Conservation (phyloP, 176 grass and related monocot species). For the Eragrostis curvula region DNA sequence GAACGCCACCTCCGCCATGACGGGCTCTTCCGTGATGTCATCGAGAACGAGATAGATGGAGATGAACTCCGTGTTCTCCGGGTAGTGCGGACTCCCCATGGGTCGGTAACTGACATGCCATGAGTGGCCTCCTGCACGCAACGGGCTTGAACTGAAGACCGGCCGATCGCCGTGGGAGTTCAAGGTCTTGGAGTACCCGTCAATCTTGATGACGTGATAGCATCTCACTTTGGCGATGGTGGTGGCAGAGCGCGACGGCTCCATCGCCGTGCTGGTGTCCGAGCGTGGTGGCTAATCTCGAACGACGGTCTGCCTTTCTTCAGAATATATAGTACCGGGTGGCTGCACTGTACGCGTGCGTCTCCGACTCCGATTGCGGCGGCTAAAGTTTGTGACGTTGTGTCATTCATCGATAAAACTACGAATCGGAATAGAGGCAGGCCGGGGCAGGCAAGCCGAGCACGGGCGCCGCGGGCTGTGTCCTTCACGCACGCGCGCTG, state of each 20-base stretch:
- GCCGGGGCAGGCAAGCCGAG: too few relatives aligned
- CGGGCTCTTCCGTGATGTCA: background rate
- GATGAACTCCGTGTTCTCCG: conserved; percentile 8
- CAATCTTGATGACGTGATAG: background rate
- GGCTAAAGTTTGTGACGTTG: too few relatives aligned
- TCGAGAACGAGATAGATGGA: background rate
- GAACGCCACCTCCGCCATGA: background rate
- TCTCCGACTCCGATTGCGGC: too few relatives aligned
- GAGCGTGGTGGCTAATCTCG: too few relatives aligned
- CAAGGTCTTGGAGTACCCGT: background rate
- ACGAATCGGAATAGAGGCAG: too few relatives aligned
- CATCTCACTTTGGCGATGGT: background rate
- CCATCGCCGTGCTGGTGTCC: too few relatives aligned
- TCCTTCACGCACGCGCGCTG: too few relatives aligned
- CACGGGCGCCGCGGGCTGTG: too few relatives aligned
- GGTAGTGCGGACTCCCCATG: background rate
- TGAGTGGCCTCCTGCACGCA: background rate
- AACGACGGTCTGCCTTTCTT: too few relatives aligned
- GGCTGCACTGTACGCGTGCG: too few relatives aligned
- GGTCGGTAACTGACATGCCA: conserved; percentile 7
- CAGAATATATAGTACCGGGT: too few relatives aligned
- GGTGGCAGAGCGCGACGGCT: background rate
- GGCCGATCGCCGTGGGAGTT: background rate
- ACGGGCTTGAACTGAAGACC: background rate
- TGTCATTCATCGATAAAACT: too few relatives aligned